Evolutionary conservation across 495 filamentous ascomycete genomes (phyloP).

Genomic region (Thermochaetoides thermophila): DNA sequence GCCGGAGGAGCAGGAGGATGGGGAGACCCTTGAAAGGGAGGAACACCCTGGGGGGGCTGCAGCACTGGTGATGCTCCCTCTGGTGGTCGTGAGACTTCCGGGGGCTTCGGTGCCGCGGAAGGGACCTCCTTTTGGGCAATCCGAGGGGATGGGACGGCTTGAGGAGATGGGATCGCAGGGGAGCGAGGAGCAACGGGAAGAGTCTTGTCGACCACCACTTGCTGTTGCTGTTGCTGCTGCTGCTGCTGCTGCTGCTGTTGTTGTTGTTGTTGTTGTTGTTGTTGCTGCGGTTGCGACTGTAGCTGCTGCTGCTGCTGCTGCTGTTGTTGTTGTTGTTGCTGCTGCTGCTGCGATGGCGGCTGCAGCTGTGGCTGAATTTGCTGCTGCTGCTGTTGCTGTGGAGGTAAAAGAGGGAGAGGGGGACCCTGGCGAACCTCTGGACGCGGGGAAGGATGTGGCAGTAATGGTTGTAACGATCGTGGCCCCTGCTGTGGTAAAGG

Average conservation of each 20-base stretch:
- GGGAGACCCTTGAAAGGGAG: conserved; percentile 14
- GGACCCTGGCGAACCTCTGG: conserved; percentile 4
- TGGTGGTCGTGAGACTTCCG: conserved; percentile 14
- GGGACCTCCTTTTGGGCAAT: conserved; percentile 7
- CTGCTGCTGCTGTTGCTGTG: neutral
- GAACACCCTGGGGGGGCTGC: conserved; percentile 26
- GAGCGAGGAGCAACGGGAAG: neutral
- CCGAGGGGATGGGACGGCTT: conserved; percentile 6
- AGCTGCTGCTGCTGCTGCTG: neutral
- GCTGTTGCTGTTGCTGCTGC: neutral
- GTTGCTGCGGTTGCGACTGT: too few relatives aligned
- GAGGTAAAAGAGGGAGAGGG: neutral
- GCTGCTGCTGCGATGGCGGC: neutral
- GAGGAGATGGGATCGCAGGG: conserved; percentile 3
- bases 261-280: too few relatives aligned
- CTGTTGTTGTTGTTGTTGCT: neutral
- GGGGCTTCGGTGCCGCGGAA: conserved; percentile 10
- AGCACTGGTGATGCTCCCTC: conserved; percentile 20
- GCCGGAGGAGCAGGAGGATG: conserved; percentile 12
- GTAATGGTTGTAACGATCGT: conserved; percentile 6
- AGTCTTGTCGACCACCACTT: neutral
- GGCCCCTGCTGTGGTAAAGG: conserved; percentile 4
- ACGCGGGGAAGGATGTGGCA: conserved; percentile 3
- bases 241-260: neutral
- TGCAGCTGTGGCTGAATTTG: neutral